phyloP scores from a whole-genome alignment of 2,329 filamentous ascomycete species.

The Rutstroemia sydowiana region DNA sequence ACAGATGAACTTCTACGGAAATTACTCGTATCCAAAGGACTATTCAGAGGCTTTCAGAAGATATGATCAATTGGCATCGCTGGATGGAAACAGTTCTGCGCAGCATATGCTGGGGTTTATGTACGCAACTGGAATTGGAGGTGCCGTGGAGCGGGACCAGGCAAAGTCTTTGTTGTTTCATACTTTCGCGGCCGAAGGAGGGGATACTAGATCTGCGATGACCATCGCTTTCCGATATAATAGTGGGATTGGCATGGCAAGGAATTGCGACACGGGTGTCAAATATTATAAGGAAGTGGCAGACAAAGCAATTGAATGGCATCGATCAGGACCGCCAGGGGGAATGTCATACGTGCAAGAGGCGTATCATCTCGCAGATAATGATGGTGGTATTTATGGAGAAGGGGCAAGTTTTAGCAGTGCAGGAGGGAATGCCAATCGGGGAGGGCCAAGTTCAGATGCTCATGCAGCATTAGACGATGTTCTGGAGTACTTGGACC shows the following conservation, averaged over 20 bases:
- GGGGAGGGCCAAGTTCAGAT: slow-evolving; percentile 66
- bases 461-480: slow-evolving; percentile 84
- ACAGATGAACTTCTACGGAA: slow-evolving; percentile 95
- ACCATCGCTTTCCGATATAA: slow-evolving; percentile 82
- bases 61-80: slow-evolving; percentile 69
- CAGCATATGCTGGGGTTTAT: slow-evolving; percentile 95
- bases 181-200: slow-evolving; percentile 80
- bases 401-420: slow-evolving; percentile 89
- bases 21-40: slow-evolving; percentile 79
- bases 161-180: slow-evolving; percentile 90
- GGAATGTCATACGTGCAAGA: slow-evolving; percentile 72
- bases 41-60: slow-evolving; percentile 71
- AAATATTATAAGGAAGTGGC: slow-evolving; percentile 90
- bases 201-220: slow-evolving; percentile 85
- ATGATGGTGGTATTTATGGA: slow-evolving; percentile 86
- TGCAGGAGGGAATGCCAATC: slow-evolving; percentile 73
- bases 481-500: slow-evolving; percentile 79
- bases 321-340: slow-evolving; percentile 82
- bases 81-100: slow-evolving; percentile 81
- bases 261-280: slow-evolving; percentile 77
- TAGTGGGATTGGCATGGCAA: slow-evolving; percentile 74
- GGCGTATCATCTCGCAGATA: slow-evolving; percentile 80
- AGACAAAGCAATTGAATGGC: slow-evolving; percentile 84
- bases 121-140: slow-evolving; percentile 87
- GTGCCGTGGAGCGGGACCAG: slow-evolving; percentile 75